Percentiles rank a stretch among this genome's conserved stretches.
phyloP scores from a whole-genome alignment of 1,139 yeast genomes.

The Geotrichum carabidarum region DNA sequence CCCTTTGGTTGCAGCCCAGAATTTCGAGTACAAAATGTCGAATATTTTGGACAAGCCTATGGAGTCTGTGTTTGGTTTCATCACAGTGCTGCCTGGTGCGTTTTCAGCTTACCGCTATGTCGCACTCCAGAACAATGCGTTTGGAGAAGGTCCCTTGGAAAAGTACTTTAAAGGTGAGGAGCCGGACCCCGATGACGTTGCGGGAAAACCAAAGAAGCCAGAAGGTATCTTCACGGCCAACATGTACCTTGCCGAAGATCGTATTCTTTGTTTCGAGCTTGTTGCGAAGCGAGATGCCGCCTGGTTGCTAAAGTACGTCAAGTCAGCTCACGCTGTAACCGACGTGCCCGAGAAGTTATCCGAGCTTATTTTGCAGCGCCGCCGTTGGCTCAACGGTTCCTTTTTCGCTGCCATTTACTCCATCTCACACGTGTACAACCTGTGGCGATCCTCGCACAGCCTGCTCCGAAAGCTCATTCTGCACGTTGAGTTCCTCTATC shows the following conservation, averaged over 20 bases:
- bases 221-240: conserved; percentile 73
- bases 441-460: conserved; percentile 67
- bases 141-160: conserved; percentile 60
- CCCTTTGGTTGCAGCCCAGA: conserved; percentile 79
- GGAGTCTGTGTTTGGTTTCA: conserved; percentile 78
- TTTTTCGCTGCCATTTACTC: conserved; percentile 78
- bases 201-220: conserved; percentile 49
- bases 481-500: conserved; percentile 68
- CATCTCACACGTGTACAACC: conserved; percentile 61
- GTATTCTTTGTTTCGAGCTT: conserved; percentile 75
- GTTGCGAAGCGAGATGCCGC: conserved; percentile 61
- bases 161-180: conserved; percentile 72
- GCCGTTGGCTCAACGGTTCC: conserved; percentile 84
- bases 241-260: conserved; percentile 82
- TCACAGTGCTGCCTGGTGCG: conserved; percentile 80
- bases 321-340: conserved; percentile 72
- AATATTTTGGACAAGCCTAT: conserved; percentile 78
- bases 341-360: conserved; percentile 74
- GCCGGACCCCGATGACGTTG: background rate
- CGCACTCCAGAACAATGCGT: conserved; percentile 58
- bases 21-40: conserved; percentile 78
- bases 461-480: conserved; percentile 55
- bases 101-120: conserved; percentile 76
- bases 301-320: conserved; percentile 67
- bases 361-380: conserved; percentile 69